These are phyloP conservation scores for Trichosporon coremiiforme DNA, from an alignment of 1,284 basidiomycete species.

Conservation along the genomic window DNA sequence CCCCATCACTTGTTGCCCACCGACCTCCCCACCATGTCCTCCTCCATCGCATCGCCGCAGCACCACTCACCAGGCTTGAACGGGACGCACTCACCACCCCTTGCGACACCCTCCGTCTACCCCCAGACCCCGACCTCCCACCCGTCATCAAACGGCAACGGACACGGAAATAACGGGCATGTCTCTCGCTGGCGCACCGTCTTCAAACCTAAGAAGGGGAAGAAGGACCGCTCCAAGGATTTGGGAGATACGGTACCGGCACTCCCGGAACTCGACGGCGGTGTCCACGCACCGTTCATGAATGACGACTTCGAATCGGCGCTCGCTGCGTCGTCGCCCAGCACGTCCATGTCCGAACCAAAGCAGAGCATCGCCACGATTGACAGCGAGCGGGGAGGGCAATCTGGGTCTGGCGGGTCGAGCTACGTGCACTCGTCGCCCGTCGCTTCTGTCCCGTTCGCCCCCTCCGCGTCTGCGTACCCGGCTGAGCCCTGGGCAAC, in stretches of 20 bases:
- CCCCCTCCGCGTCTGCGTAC: slow-evolving; percentile 25
- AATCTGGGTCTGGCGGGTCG: slow-evolving; percentile 16
- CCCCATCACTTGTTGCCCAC: background rate
- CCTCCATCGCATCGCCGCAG: slow-evolving; percentile 24
- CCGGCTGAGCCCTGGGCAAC: slow-evolving; percentile 28
- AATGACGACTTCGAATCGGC: slow-evolving; percentile 27
- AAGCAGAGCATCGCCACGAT: slow-evolving; percentile 18
- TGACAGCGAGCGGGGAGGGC: slow-evolving; percentile 21
- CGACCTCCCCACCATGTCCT: slow-evolving; percentile 21
- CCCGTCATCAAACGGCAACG: background rate
- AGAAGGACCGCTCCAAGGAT: slow-evolving; percentile 17
- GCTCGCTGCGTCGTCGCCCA: slow-evolving; percentile 16
- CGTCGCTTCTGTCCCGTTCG: slow-evolving; percentile 22
- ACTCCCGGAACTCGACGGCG: slow-evolving; percentile 29
- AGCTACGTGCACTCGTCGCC: slow-evolving; percentile 20
- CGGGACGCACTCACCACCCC: background rate
- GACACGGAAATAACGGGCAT: slow-evolving; percentile 18
- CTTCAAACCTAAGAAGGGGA: slow-evolving; percentile 23
- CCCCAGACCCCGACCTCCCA: slow-evolving; percentile 11
- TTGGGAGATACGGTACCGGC: slow-evolving; percentile 21
- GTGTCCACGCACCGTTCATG: slow-evolving; percentile 25
- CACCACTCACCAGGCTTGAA: background rate
- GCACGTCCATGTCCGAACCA: slow-evolving; percentile 21
- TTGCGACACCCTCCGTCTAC: slow-evolving; percentile 1
- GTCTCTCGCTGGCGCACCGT: slow-evolving; percentile 23